Conservation (phyloP, 2,329 filamentous ascomycete genomes). For the Calonectria multiphialidica region DNA sequence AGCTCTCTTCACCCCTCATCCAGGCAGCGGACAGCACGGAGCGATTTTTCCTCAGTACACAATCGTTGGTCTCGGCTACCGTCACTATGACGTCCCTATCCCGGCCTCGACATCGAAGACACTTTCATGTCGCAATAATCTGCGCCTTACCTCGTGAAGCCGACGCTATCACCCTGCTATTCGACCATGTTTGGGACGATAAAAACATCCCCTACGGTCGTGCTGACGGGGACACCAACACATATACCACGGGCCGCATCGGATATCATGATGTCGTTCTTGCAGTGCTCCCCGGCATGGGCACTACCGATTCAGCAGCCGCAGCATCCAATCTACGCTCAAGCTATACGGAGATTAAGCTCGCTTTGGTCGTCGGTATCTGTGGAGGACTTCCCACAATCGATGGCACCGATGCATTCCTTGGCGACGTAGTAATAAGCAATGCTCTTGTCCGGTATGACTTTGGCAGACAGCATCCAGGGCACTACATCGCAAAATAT, state of each 20-base stretch:
- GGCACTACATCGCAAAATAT: slow-evolving; percentile 39
- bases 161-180: neutral
- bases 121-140: slow-evolving; percentile 11
- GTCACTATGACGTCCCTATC: neutral
- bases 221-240: neutral
- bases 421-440: slow-evolving; percentile 50
- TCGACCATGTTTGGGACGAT: neutral
- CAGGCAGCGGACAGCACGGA: too few relatives aligned
- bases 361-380: slow-evolving; percentile 53
- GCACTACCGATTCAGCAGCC: slow-evolving; percentile 44
- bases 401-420: slow-evolving; percentile 32
- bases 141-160: slow-evolving; percentile 14
- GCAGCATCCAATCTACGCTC: slow-evolving; percentile 42
- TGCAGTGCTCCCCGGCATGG: slow-evolving; percentile 40
- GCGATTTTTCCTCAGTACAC: neutral
- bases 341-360: slow-evolving; percentile 48
- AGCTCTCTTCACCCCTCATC: neutral
- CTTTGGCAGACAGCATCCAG: slow-evolving; percentile 41
- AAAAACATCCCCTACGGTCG: neutral
- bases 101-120: neutral
- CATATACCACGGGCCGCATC: slow-evolving; percentile 42
- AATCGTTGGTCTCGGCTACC: too few relatives aligned
- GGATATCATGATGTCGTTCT: slow-evolving; percentile 45
- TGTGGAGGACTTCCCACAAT: slow-evolving; percentile 51
- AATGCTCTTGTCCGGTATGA: slow-evolving; percentile 46